Evolutionary conservation across 2,329 filamentous ascomycete genomes (phyloP), one percentile per base, ranked within the genome.

Genomic region (Corinectria fuckeliana): DNA sequence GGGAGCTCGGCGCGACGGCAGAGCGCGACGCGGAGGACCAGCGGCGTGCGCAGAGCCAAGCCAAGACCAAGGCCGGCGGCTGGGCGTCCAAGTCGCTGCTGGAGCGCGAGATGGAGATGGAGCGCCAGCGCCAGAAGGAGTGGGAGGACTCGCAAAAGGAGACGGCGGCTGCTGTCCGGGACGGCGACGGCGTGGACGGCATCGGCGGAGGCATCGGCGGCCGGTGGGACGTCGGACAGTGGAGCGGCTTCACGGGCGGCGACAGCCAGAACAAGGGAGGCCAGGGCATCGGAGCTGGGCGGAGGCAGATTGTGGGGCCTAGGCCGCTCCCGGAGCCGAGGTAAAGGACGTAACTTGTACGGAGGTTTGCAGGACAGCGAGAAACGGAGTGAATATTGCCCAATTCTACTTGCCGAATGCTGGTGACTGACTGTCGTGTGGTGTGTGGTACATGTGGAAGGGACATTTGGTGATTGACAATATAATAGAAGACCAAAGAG

Each of bases 101-200:
- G 1, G 91, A 93, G 76, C 85, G 89, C 25, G 91, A 93, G 75
- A 92, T 93, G 89, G 90, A 93, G 74, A 81, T 89, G 72, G 91
- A 93, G 75, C 82, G 91, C 8, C 86, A 92, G 77, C 81, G 90
- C 13, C 91, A 93, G 76, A 83, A 82, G 56, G 91, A 93, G 73
- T 93, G 91, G 91, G 91, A 95, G 74, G 86, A 91, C 62, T 80
- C 86, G 1, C 91, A 94, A 75, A 81, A 86, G 69, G 86, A 85
- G 64, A 85, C 86, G 16, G 84, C 85, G 20, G 82, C 82, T 55
- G 82, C 85, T 0, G 79, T 81, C 5, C 81, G 80, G 30, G 79
- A 83, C 16, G 75, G 77, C 1, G 82, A 81, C 9, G 81, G 81
- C 14, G 81, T 84, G 13, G 87, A 89, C 21, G 89, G 88, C 0